Conservation (phyloP, 352 stramenopile species). For the Globisporangium middletonii region DNA sequence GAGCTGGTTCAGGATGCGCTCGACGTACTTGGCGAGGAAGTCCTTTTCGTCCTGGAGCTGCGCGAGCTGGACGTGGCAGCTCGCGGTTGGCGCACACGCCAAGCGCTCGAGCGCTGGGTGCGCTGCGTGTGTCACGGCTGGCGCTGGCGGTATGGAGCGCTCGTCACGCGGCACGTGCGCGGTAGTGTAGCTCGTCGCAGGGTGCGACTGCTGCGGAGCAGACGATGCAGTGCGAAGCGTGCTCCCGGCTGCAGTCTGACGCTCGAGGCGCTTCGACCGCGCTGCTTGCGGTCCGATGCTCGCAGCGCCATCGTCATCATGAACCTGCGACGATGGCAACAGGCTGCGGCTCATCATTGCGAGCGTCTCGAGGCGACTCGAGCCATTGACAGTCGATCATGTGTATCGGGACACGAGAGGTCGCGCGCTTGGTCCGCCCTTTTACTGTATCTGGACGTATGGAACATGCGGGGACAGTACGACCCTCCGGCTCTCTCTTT, state of each 20-base stretch:
- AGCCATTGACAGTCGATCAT: too few species aligned
- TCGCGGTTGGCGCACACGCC: constrained; percentile 13
- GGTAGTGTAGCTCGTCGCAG: too few species aligned
- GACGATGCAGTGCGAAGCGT: constrained; percentile 1
- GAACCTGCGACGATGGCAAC: too few species aligned
- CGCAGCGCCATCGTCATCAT: constrained; percentile 14
- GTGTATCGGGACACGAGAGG: too few species aligned
- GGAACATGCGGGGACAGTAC: too few species aligned
- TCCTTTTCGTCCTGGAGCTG: constrained; percentile 51
- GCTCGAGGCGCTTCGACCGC: constrained; percentile 16
- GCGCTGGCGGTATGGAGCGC: not conserved
- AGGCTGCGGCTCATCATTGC: too few species aligned
- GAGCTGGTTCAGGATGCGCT: constrained; percentile 59
- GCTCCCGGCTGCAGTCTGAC: constrained; percentile 5
- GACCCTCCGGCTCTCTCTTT: too few species aligned
- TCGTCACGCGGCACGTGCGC: too few species aligned
- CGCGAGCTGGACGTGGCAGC: constrained; percentile 36
- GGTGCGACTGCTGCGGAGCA: not conserved
- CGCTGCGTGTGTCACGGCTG: not conserved
- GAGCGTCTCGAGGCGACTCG: too few species aligned
- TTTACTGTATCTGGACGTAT: too few species aligned
- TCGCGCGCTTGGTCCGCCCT: too few species aligned
- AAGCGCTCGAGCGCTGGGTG: constrained; percentile 3
- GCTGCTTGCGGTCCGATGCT: constrained; percentile 14
- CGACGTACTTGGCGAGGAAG: constrained; percentile 62